Evolutionary conservation across 306 rosid genomes (phyloP).

Genomic region (Quercus bicolor): DNA sequence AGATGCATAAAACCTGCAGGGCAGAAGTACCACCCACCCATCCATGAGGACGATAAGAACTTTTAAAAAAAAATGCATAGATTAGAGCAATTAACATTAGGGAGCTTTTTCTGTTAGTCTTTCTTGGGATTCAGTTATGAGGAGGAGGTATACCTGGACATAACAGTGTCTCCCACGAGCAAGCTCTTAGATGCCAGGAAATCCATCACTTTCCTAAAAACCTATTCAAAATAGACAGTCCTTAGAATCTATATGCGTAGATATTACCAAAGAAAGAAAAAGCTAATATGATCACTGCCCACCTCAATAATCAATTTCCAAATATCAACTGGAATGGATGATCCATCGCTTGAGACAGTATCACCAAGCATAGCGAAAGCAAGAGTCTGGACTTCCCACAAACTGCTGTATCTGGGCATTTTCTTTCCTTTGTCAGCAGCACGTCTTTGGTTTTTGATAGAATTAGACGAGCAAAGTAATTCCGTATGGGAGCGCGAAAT

Average conservation of each 20-base stretch:
- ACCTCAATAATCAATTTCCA: conserved; percentile 84
- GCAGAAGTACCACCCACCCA: conserved; percentile 23
- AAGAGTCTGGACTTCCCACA: conserved; percentile 64
- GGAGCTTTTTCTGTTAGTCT: conserved; percentile 4
- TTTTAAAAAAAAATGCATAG: not conserved
- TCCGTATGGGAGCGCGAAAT: conserved; percentile 47
- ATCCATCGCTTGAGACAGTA: conserved; percentile 58
- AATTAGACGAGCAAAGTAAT: conserved; percentile 28
- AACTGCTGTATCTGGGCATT: conserved; percentile 34
- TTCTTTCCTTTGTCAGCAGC: conserved; percentile 33
- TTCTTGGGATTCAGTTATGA: conserved; percentile 12
- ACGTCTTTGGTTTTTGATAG: conserved; percentile 31
- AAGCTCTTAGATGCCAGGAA: conserved; percentile 51
- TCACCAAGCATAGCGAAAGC: conserved; percentile 74
- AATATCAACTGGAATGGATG: conserved; percentile 53
- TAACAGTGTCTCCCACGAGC: conserved; percentile 52
- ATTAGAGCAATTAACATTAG: conserved; percentile 9
- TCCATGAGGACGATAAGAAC: conserved; percentile 18
- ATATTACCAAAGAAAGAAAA: not conserved
- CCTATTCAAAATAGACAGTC: conserved; percentile 38
- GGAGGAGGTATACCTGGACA: conserved; percentile 55
- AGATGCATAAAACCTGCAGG: conserved; percentile 77
- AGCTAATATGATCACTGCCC: conserved; percentile 23
- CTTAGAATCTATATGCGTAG: conserved; percentile 17
- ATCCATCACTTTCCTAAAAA: conserved; percentile 81